Base-by-base conservation (phyloP, 495 filamentous ascomycete species). In the Penicillium taxi region DNA sequence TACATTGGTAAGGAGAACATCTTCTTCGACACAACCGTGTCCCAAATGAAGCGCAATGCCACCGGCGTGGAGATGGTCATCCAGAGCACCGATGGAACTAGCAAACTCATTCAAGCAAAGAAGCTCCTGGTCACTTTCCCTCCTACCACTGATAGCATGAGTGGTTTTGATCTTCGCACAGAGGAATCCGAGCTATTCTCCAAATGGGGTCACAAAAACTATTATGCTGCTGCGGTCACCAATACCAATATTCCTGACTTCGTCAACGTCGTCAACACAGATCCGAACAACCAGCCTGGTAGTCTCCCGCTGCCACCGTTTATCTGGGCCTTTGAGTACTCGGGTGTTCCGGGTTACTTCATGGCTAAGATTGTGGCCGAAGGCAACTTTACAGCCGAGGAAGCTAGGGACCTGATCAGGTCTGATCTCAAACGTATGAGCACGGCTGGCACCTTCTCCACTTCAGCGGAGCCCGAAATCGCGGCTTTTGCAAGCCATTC, bases 41-140 rank as follows among this genome's bases (percentile, higher is more conserved):
- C 19, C 24, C 42, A 28, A 24, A 23, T 24, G 5, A 27, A 41
- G 14, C 38, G 38, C 30, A 34, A 15, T 19, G 33, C 38, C 13
- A 41, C 15, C 11, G 38, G 38, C 15, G 38, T 41, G 23, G 30
- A 41, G 9, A 27, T 27, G 26, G 24, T 53, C 1, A 51, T 68
- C 17, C 15, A 49, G 9, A 67, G 60, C 0, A 55, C 63, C 0
- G 36, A 45, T 1, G 70, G 69, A 3, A 45, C 6, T 5, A 29
- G 38, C 5, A 59, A 60, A 35, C 49, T 64, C 20, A 61, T 75
- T 35, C 26, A 48, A 22, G 66, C 71, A 11, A 63, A 61, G 21
- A 65, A 67, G 32, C 39, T 74, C 22, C 39, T 77, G 11, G 49
- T 69, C 23, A 48, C 66, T 1, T 58, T 66, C 21, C 58, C 56